Evolutionary conservation across 345 rosid genomes (phyloP), one percentile per base, ranked within the genome.

Genomic region (Fremontodendron californicum): DNA sequence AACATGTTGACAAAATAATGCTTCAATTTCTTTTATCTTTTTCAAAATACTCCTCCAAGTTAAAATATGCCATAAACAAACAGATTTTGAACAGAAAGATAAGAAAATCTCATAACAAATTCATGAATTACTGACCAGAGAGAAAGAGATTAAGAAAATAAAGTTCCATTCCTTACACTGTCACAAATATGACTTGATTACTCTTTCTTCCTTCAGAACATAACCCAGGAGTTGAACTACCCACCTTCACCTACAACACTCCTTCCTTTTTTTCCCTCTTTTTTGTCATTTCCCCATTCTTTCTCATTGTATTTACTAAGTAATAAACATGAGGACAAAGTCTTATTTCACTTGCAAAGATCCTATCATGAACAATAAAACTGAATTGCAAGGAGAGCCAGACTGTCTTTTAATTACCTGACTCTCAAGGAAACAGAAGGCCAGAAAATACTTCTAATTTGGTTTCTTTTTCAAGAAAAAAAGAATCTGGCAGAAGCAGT

Each of bases 341-440:
- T 23, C 77, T 12, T 57, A 23, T 40, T 57, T 39, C n/a, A 37
- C 46, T 27, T 48, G 27, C 19, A 25, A 31, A 70, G 74, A 70
- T 48, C 10, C 43, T 18, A 48, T 46, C 40, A 29, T 29, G 39
- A 8, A 48, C 19, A 46, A 18, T 19, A 71, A 49, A 51, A n/a
- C 62, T 51, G 61, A 51, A 71, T 2, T 21, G 27, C 66, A 58
- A 42, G 48, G 54, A 60, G 15, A 57, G 65, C 12, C 23, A 57
- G 25, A 12, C 15, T 74, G 13, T 74, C 16, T 18, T 57, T 23
- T 5, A 16, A 39, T 42, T 57, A 76, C 5, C 63, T 27, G 64
- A 35, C 55, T 57, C 73, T 74, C 12, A 74, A 23, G 58, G 57
- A 60, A 63, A 63, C 63, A 25, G 54, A 68, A 74, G 33, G 40